Base-by-base conservation (phyloP, 2,329 filamentous ascomycete genomes). In the Trichoderma endophyticum region DNA sequence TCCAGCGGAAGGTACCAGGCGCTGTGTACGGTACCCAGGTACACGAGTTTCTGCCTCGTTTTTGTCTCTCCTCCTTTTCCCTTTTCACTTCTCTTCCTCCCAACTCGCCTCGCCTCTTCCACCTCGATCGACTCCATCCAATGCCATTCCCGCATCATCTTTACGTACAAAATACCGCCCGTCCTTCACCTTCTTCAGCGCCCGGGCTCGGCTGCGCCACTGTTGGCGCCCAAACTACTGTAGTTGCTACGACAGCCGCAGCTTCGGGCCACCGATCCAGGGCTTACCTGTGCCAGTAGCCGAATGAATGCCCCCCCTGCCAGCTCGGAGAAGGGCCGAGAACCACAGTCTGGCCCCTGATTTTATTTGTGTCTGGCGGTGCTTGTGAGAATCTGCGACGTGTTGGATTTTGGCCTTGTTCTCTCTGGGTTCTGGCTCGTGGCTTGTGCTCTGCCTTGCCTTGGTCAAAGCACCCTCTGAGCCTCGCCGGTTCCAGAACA, bases 271-370 rank as follows among this genome's bases (percentile, higher is more conserved):
- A 32, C 65, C 54, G 32, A 61, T 61, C 28, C 28, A 61, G 30
- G 48, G 30, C 59, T 48, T 24, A 32, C 64, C 54, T 21, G 64
- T 21, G 64, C 64, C 51, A 54, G 48, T 30, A 43, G 51, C 64
- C 48, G 64, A 67, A 67, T 67, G 34, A 39, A 21, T 18, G 6
- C 9, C 64, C 32, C 64, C 56, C 32, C 30, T 56, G 43, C 43
- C 26, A 24, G 54, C 39, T 70, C 57, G 66, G 66, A 54, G 43
- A 70, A 70, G 28, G 66, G 66, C 66, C 57, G 66, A 70, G 66
- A 51, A 51, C 56, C 57, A n/a, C 56, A 21, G 36, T 28, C 30
- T 12, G 18, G 30, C 39, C 39, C 66, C 66, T 70, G 57, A 54
- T 21, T 30, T n/a, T n/a, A 51, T 14, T 60, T 3, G 5, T 14